Evolutionary conservation across 129 eudicot genomes (phyloP).

Genomic region (Helianthus tuberosus): DNA sequence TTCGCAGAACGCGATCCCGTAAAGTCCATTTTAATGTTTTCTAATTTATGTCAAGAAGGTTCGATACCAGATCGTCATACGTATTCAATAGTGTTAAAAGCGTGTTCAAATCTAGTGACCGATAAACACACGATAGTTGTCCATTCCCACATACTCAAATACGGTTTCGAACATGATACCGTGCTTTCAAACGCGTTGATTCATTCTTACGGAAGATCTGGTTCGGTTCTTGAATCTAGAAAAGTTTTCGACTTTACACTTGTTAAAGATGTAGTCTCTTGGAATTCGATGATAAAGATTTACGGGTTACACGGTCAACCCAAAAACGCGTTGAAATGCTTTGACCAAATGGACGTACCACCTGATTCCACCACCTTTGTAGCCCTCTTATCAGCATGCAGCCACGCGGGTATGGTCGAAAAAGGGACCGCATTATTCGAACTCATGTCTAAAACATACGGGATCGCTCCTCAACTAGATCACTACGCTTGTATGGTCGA

Average conservation of each 20-base stretch:
- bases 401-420: constrained; percentile 74
- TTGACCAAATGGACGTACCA: constrained; percentile 48
- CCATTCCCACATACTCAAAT: constrained; percentile 54
- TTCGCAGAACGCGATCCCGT: constrained; percentile 63
- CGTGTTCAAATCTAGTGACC: constrained; percentile 71
- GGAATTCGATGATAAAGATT: constrained; percentile 86
- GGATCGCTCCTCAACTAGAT: constrained; percentile 66
- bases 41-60: constrained; percentile 45
- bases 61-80: constrained; percentile 56
- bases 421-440: constrained; percentile 62
- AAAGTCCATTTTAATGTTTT: constrained; percentile 48
- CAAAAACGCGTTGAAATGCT: constrained; percentile 44
- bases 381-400: constrained; percentile 73
- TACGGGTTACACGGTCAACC: constrained; percentile 69
- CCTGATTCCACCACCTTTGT: constrained; percentile 77
- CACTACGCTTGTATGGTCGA: constrained; percentile 91
- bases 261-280: constrained; percentile 57
- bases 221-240: constrained; percentile 45
- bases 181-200: constrained; percentile 66
- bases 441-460: constrained; percentile 49
- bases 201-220: constrained; percentile 83
- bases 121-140: constrained; percentile 50
- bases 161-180: constrained; percentile 47
- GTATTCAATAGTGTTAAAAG: constrained; percentile 58
- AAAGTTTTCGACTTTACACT: constrained; percentile 55